Evolutionary conservation across 768 basidiomycete genomes (phyloP), one percentile per base, ranked within the genome.

Genomic region (Pleurotus tuoliensis): DNA sequence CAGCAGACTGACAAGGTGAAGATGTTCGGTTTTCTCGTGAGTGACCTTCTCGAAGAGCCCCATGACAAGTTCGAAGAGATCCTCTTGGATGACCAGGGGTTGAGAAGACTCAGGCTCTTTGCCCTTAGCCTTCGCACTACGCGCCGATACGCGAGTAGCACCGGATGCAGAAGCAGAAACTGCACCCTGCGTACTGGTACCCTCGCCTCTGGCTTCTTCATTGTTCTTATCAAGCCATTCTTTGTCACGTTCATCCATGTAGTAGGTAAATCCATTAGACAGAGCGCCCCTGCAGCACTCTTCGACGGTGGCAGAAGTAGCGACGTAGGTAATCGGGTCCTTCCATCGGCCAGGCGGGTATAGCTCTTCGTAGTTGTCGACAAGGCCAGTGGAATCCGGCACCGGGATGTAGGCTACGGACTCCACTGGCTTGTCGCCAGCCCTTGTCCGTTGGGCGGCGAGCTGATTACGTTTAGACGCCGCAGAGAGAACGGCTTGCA

Each of bases 21-120:
- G 78, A 69, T 86, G 93, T 60, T 94, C 93, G 0, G 89, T 87
- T 67, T 87, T 90, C 64, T 94, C 90, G 61, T 95, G 91, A 0
- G 94, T 92, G 44, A 88, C 79, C 66, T 88, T 90, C 76, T 99
- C 97, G 64, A 96, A 87, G 47, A 98, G 69, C 18, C 92, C 92
- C 94, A 98, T 96, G 56, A 96, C 84, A 59, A 94, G 79, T 69
- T 99, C 97, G 60, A 98, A 96, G 63, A 94, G 88, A 63, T 97
- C 93, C 66, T 97, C 95, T 3, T 84, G 78, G 57, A 98, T 88
- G 54, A 78, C 71, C n/a, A 87, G 63, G 7, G 84, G 81, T 56
- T 82, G 82, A 1, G 73, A 69, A 1, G 81, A 71, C 52, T 95
- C 92, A 1, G 88, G 86, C 55, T 91, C 91, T 68, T 92, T 94